A percentile compares a stretch with the other conserved stretches of the same genome.
phyloP scores from a whole-genome alignment of 2,329 filamentous ascomycete genomes.

The Rachicladosporium sp. region DNA sequence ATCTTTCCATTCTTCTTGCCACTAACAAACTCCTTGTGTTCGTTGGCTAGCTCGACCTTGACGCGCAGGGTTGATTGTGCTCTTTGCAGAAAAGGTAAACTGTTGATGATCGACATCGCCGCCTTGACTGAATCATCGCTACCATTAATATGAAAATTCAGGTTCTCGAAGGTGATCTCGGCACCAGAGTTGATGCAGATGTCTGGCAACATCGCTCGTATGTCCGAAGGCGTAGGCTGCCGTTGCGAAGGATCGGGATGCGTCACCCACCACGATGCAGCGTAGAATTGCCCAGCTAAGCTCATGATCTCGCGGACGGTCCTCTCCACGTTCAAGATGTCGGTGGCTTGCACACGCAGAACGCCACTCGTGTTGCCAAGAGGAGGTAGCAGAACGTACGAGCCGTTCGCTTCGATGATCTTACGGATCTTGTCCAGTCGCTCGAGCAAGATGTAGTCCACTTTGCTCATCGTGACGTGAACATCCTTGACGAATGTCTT shows the following conservation, averaged over 20 bases:
- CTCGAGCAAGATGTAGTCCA: constrained; percentile 83
- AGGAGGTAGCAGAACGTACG: constrained; percentile 83
- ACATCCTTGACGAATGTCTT: constrained; percentile 79
- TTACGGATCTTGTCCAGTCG: constrained; percentile 93
- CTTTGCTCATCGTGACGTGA: constrained; percentile 77
- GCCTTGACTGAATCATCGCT: constrained; percentile 94
- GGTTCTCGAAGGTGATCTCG: constrained; percentile 86
- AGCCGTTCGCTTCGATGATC: constrained; percentile 93
- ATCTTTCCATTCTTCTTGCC: constrained; percentile 99
- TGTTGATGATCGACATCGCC: constrained; percentile 85
- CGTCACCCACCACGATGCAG: constrained; percentile 88
- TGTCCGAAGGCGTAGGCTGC: constrained; percentile 53
- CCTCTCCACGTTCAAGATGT: constrained; percentile 86
- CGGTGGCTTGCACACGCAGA: constrained; percentile 82
- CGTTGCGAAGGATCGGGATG: constrained; percentile 56
- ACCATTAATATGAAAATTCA: constrained; percentile 86
- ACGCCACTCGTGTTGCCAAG: constrained; percentile 74
- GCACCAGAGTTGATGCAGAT: constrained; percentile 95
- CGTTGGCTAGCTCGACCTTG: constrained; percentile 96
- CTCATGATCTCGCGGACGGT: constrained; percentile 94
- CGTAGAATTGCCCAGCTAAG: constrained; percentile 92
- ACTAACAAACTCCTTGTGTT: constrained; percentile 98
- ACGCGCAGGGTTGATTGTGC: constrained; percentile 88
- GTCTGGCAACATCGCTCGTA: constrained; percentile 82
- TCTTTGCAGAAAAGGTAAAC: constrained; percentile 77